Percentiles rank a stretch among this genome's conserved stretches.
phyloP scores from a whole-genome alignment of 2,329 filamentous ascomycete species.

The Cladophialophora carrionii region DNA sequence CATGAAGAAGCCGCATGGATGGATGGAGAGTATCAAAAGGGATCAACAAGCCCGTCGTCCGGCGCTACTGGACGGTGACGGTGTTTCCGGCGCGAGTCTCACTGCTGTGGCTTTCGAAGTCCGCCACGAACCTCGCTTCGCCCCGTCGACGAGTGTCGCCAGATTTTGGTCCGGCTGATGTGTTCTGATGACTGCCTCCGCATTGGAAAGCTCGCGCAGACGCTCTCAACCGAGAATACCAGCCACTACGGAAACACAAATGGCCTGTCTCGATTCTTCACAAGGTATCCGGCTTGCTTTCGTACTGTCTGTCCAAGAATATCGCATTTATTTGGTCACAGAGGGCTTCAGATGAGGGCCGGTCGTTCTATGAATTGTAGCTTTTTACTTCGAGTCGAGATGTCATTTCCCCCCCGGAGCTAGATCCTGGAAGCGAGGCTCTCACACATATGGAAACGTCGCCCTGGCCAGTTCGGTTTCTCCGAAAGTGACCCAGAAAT shows the following conservation, averaged over 20 bases:
- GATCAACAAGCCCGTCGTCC: not conserved
- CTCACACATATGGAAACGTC: not conserved
- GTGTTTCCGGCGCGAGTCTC: not conserved
- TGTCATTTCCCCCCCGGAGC: not conserved
- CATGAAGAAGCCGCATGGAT: not conserved
- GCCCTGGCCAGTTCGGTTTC: not conserved
- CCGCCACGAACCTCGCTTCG: not conserved
- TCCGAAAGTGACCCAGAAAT: constrained; percentile 5
- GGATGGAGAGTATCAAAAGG: too few relatives aligned
- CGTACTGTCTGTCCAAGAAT: not conserved
- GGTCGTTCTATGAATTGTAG: not conserved
- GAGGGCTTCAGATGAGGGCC: not conserved
- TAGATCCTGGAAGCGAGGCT: not conserved
- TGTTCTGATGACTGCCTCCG: too few relatives aligned
- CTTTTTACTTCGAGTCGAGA: not conserved
- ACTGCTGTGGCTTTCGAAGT: not conserved
- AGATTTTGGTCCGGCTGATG: too few relatives aligned
- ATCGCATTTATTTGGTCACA: not conserved
- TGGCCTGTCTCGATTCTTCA: not conserved
- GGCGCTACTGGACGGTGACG: not conserved
- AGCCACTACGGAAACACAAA: too few relatives aligned
- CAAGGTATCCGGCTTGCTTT: not conserved
- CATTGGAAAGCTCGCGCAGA: too few relatives aligned
- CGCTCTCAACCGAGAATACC: too few relatives aligned
- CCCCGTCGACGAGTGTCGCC: too few relatives aligned